phyloP scores from a whole-genome alignment of 2,329 filamentous ascomycete genomes.

The Nemania abortiva region DNA sequence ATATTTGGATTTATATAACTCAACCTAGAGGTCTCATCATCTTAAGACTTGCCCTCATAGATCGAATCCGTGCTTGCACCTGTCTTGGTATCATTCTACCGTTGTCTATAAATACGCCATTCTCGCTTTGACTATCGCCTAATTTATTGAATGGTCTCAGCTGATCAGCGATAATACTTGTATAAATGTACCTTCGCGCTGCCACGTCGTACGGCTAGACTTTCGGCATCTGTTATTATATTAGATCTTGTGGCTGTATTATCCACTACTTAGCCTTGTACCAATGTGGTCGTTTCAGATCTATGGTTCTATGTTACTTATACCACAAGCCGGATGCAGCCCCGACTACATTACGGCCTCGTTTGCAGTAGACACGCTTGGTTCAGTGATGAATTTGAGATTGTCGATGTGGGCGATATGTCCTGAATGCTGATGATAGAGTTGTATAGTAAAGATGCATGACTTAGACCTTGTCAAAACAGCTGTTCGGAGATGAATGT shows the following conservation, averaged over 20 bases:
- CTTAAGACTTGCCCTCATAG: background rate
- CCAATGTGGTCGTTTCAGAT: background rate
- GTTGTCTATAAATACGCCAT: background rate
- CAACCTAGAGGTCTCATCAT: background rate
- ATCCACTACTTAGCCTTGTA: background rate
- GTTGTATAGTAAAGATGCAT: background rate
- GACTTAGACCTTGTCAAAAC: background rate
- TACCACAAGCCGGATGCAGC: background rate
- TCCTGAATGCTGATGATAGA: background rate
- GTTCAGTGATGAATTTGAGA: background rate
- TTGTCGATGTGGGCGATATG: background rate
- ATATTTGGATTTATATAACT: too few relatives aligned
- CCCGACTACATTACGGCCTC: background rate
- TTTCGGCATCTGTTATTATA: background rate
- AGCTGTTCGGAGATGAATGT: background rate
- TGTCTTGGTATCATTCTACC: background rate
- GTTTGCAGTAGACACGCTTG: too few relatives aligned
- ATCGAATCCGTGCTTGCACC: background rate
- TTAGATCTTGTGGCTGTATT: background rate
- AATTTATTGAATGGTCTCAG: background rate
- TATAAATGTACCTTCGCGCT: background rate
- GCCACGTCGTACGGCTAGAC: background rate
- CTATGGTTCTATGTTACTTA: background rate
- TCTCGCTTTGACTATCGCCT: background rate
- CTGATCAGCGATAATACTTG: background rate